Evolutionary conservation across 1,139 yeast genomes (phyloP).

Genomic region (Sugiyamaella paludigena): DNA sequence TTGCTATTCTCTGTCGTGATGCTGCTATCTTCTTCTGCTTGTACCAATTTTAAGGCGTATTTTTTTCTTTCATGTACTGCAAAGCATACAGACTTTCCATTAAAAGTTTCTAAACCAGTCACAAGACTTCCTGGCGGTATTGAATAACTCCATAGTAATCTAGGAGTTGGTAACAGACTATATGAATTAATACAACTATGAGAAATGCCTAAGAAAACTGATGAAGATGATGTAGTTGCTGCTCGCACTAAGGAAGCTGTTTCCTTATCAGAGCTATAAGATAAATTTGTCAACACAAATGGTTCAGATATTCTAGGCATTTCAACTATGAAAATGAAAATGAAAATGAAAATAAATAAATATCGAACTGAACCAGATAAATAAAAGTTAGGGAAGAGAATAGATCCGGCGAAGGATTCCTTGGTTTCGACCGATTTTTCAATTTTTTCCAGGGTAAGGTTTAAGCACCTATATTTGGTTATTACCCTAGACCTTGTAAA

Average conservation of each 20-base stretch:
- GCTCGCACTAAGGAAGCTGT: constrained; percentile 3
- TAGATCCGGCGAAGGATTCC: neutral
- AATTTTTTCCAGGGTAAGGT: no score
- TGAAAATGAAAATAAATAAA: no score
- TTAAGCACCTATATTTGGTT: no score
- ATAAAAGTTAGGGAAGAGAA: neutral
- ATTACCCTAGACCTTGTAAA: no score
- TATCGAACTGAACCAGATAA: neutral
- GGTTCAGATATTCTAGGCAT: constrained; percentile 39
- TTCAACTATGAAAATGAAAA: constrained; percentile 3
- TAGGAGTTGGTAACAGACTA: constrained; percentile 77
- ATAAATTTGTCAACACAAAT: constrained; percentile 33
- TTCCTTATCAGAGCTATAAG: constrained; percentile 27
- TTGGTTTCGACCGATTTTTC: neutral
- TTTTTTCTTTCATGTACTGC: constrained; percentile 33
- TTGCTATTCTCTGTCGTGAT: constrained; percentile 4
- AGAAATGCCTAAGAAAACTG: constrained; percentile 59
- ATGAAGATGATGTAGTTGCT: neutral
- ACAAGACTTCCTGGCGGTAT: constrained; percentile 60
- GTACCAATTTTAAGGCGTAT: constrained; percentile 23
- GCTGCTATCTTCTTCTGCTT: constrained; percentile 16
- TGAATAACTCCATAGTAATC: constrained; percentile 68
- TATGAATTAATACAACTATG: constrained; percentile 74
- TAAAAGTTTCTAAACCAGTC: constrained; percentile 28
- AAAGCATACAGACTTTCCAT: constrained; percentile 22